A percentile compares a stretch with the other conserved stretches of the same genome.
phyloP scores from a whole-genome alignment of 352 stramenopile genomes.

The Phytophthora podocarpi region DNA sequence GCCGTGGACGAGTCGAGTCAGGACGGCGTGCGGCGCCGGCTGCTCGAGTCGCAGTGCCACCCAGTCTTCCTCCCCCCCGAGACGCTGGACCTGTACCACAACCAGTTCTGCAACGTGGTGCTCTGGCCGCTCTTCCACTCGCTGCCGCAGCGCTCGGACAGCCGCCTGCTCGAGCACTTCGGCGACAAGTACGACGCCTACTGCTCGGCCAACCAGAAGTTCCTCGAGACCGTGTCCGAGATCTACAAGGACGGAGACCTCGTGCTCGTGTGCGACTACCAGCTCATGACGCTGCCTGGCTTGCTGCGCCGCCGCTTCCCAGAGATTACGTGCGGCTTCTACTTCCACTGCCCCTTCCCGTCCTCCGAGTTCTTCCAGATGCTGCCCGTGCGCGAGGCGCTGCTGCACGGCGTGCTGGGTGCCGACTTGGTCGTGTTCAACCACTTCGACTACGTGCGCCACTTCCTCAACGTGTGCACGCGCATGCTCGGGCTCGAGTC shows the following conservation, averaged over 20 bases:
- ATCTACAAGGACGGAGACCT: conserved; percentile 87
- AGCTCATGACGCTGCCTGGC: conserved; percentile 86
- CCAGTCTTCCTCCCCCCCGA: conserved; percentile 86
- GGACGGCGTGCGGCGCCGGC: conserved; percentile 69
- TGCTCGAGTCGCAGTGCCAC: conserved; percentile 85
- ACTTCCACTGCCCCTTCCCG: conserved; percentile 91
- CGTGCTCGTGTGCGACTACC: conserved; percentile 90
- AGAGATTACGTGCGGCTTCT: conserved; percentile 85
- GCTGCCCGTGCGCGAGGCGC: conserved; percentile 73
- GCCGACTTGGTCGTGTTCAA: conserved; percentile 91
- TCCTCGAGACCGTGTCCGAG: conserved; percentile 80
- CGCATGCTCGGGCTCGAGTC: conserved; percentile 88
- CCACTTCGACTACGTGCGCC: conserved; percentile 90
- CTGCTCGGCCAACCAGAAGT: conserved; percentile 86
- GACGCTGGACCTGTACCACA: conserved; percentile 87
- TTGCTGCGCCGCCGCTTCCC: conserved; percentile 79
- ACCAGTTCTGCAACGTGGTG: conserved; percentile 90
- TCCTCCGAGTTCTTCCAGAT: conserved; percentile 93
- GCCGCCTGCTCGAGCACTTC: conserved; percentile 80
- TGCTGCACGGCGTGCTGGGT: conserved; percentile 83
- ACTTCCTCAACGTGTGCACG: conserved; percentile 87
- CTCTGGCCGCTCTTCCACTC: conserved; percentile 93
- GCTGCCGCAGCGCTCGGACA: conserved; percentile 78
- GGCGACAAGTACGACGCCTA: conserved; percentile 89
- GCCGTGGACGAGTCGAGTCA: conserved; percentile 82